These are phyloP conservation scores for Diplosphaera chodatii DNA, from an alignment of 139 green algal genomes.

Conservation along the genomic window DNA sequence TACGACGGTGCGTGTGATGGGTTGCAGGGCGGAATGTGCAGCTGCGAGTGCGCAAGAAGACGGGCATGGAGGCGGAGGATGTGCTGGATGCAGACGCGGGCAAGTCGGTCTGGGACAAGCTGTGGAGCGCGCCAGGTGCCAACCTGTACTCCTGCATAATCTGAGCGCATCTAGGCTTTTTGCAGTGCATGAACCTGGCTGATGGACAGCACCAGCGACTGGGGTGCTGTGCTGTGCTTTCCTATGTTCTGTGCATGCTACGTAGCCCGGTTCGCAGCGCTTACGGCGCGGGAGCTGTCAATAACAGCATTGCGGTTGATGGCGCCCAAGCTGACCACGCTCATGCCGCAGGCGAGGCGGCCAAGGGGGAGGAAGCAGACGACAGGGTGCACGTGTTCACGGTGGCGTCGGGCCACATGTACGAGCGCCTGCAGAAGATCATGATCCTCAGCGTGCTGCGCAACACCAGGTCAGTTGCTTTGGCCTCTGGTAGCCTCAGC, in stretches of 20 bases:
- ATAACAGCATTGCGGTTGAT: too few species aligned
- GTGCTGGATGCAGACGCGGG: conserved; percentile 49
- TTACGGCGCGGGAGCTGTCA: too few species aligned
- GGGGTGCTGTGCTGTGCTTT: too few species aligned
- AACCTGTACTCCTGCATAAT: too few species aligned
- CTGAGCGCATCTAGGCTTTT: too few species aligned
- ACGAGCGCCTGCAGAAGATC: conserved; percentile 98
- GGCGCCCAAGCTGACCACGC: too few species aligned
- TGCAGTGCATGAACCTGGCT: too few species aligned
- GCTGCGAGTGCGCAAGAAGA: conserved; percentile 69
- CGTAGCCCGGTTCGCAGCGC: too few species aligned
- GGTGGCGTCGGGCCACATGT: conserved; percentile 95
- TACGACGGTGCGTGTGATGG: too few species aligned
- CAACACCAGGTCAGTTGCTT: conserved; percentile 72
- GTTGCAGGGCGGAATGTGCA: conserved; percentile 57
- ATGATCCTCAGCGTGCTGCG: conserved; percentile 93
- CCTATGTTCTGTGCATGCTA: too few species aligned
- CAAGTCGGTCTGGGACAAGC: conserved; percentile 17
- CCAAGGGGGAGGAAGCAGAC: conserved; percentile 16
- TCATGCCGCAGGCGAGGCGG: not conserved
- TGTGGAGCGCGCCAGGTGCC: not conserved
- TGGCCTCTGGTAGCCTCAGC: too few species aligned
- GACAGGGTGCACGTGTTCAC: conserved; percentile 94
- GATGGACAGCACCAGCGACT: too few species aligned
- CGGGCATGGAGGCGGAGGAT: conserved; percentile 62